These are phyloP conservation scores for Aspergillus viridinutans DNA, from an alignment of 2,329 filamentous ascomycete species.

Conservation along the genomic window DNA sequence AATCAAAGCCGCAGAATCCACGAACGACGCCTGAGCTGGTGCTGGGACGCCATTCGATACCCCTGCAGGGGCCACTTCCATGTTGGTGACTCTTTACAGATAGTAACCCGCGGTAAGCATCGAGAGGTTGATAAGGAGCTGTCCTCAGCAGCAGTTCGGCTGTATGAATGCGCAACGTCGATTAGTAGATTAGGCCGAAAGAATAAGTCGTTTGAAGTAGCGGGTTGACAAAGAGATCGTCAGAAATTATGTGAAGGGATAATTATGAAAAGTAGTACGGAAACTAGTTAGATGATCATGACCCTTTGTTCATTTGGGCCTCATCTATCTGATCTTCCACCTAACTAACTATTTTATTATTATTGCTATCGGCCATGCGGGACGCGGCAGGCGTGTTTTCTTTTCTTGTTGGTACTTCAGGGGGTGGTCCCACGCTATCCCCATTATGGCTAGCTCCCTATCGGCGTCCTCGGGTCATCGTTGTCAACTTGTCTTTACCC, in stretches of 20 bases:
- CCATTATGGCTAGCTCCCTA: background rate
- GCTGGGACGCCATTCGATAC: slow-evolving; percentile 33
- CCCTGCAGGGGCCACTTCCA: slow-evolving; percentile 38
- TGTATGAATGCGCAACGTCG: background rate
- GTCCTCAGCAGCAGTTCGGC: background rate
- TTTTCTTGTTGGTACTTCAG: slow-evolving; percentile 9
- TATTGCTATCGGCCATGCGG: slow-evolving; percentile 1
- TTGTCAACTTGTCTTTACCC: background rate
- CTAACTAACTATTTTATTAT: background rate
- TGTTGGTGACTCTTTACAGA: slow-evolving; percentile 25
- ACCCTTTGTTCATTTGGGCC: slow-evolving; percentile 1
- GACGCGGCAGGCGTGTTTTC: slow-evolving; percentile 23
- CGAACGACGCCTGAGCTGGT: slow-evolving; percentile 27
- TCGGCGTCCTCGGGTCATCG: slow-evolving; percentile 5
- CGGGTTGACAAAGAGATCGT: background rate
- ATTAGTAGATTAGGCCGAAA: background rate
- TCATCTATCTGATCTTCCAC: background rate
- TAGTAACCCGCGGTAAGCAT: slow-evolving; percentile 26
- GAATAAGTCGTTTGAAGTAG: background rate
- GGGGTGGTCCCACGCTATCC: slow-evolving; percentile 10
- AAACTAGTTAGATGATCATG: background rate
- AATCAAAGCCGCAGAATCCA: slow-evolving; percentile 67
- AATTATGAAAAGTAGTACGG: background rate
- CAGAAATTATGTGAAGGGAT: background rate
- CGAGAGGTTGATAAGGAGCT: slow-evolving; percentile 13